These are phyloP conservation scores for Isatis tinctoria DNA, from an alignment of 345 rosid species.

Conservation along the genomic window DNA sequence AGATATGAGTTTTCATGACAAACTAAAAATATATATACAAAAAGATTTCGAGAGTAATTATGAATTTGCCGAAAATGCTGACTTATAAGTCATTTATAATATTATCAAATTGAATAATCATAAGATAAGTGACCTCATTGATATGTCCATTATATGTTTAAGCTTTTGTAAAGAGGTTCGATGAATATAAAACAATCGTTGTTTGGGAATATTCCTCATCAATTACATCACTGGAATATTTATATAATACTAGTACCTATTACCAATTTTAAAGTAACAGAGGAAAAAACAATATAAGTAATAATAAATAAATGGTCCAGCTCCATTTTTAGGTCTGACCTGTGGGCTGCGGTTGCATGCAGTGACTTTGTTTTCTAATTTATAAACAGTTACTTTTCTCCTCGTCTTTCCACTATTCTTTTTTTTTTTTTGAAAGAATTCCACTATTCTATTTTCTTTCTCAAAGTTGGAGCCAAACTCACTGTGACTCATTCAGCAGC, in stretches of 20 bases:
- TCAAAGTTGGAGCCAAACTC: conserved; percentile 18
- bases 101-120: conserved; percentile 14
- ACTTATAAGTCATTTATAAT: conserved; percentile 10
- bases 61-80: conserved; percentile 21
- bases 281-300: background rate
- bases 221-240: conserved; percentile 21
- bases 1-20: background rate
- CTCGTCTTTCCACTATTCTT: conserved; percentile 21
- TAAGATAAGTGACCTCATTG: conserved; percentile 25
- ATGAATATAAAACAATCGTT: conserved; percentile 23
- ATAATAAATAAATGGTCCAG: conserved; percentile 16
- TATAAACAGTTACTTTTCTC: conserved; percentile 21
- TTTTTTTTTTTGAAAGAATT: conserved; percentile 18
- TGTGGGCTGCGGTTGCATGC: conserved; percentile 19
- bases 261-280: background rate
- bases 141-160: conserved; percentile 17
- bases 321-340: conserved; percentile 18
- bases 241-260: conserved; percentile 9
- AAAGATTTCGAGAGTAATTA: background rate
- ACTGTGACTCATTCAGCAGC: conserved; percentile 24
- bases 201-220: conserved; percentile 27
- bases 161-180: conserved; percentile 20
- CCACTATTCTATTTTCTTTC: conserved; percentile 8
- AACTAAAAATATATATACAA: background rate
- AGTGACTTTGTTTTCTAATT: conserved; percentile 10